Percentiles rank a stretch among this genome's conserved stretches.
These are phyloP conservation scores for Candida orba DNA, from an alignment of 805 yeast genomes.

Conservation along the genomic window DNA sequence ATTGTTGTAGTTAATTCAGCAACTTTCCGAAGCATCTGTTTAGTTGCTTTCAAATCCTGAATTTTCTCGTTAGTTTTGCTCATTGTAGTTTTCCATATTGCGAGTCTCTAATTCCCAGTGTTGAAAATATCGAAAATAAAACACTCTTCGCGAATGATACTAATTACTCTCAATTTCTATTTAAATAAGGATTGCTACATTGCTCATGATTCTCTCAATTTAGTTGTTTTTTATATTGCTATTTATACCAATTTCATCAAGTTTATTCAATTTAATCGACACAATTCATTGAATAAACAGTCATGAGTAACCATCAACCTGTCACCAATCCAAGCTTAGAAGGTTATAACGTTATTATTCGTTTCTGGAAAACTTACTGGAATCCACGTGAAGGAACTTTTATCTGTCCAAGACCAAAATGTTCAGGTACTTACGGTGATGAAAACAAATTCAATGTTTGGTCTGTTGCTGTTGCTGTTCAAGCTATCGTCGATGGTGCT, in stretches of 20 bases:
- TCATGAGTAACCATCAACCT: background rate
- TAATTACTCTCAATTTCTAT: background rate
- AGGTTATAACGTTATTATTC: conserved; percentile 19
- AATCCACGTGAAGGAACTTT: conserved; percentile 18
- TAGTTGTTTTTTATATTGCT: too few species aligned
- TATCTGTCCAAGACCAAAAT: conserved; percentile 19
- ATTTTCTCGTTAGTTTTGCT: background rate
- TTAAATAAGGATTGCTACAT: too few species aligned
- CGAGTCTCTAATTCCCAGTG: background rate
- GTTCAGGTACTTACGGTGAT: conserved; percentile 41
- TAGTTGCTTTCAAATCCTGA: conserved; percentile 7
- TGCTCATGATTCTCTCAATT: too few species aligned
- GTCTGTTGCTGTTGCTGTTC: conserved; percentile 61
- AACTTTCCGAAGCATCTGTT: conserved; percentile 6
- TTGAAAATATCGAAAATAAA: too few species aligned
- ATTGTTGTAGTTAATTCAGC: conserved; percentile 5
- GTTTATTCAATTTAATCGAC: background rate
- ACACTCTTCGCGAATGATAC: background rate
- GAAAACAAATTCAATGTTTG: conserved; percentile 56
- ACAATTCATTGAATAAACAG: background rate
- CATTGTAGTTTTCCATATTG: too few species aligned
- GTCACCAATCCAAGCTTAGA: conserved; percentile 20
- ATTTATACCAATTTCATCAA: background rate
- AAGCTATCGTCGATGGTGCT: conserved; percentile 62
- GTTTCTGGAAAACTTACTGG: conserved; percentile 21